Evolutionary conservation across 2,329 filamentous ascomycete genomes (phyloP).

Genomic region (Colletotrichum plurivorum): DNA sequence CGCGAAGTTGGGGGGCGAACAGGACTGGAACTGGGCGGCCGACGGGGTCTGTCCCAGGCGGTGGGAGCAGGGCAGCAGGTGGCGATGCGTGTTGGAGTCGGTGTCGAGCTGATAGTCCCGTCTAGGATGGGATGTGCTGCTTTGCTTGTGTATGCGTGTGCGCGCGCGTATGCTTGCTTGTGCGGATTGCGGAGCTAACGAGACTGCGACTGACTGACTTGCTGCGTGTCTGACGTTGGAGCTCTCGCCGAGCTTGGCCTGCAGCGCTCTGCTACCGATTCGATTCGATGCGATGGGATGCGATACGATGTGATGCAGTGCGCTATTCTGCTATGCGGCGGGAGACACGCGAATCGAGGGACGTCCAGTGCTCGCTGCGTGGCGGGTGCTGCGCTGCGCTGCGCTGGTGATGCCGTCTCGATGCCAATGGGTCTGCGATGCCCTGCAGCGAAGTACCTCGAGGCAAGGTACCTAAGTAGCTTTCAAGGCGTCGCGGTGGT

Average conservation of each 20-base stretch:
- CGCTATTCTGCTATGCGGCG: background rate
- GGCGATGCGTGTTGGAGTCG: slow-evolving; percentile 26
- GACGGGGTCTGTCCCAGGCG: background rate
- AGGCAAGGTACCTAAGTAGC: no score
- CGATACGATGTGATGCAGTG: slow-evolving; percentile 1
- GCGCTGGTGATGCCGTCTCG: slow-evolving; percentile 15
- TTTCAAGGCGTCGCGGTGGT: slow-evolving; percentile 4
- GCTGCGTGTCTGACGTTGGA: slow-evolving; percentile 14
- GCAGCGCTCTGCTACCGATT: slow-evolving; percentile 9
- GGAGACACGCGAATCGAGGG: no score
- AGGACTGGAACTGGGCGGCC: slow-evolving; percentile 8
- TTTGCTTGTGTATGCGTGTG: no score
- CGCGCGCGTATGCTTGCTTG: background rate
- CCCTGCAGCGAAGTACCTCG: background rate
- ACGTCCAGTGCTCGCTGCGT: background rate
- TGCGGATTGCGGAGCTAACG: slow-evolving; percentile 23
- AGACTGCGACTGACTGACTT: background rate
- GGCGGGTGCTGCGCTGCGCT: background rate
- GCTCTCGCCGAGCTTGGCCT: slow-evolving; percentile 22
- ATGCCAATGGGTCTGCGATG: background rate
- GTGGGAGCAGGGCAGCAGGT: slow-evolving; percentile 14
- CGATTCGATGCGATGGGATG: slow-evolving; percentile 20
- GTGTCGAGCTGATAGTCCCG: background rate
- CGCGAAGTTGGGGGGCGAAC: slow-evolving; percentile 13
- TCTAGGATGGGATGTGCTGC: no score